Percentiles rank a stretch among this genome's conserved stretches.
Evolutionary conservation across 2,329 filamentous ascomycete genomes (phyloP).

Genomic region (Botryotinia convoluta): DNA sequence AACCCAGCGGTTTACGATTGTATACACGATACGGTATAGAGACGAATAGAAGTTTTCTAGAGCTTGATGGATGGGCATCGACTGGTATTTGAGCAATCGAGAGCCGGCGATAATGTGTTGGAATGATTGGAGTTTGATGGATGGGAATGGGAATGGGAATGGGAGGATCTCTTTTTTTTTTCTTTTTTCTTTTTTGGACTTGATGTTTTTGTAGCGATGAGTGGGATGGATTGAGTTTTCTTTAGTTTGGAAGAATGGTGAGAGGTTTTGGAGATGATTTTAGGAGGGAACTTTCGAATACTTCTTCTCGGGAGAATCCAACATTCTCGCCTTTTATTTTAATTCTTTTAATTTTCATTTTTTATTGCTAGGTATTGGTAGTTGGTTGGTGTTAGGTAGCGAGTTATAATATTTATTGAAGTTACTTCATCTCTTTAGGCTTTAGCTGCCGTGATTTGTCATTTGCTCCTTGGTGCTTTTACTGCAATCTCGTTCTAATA

Average conservation of each 20-base stretch:
- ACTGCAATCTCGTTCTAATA: neutral
- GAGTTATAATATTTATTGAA: neutral
- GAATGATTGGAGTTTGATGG: neutral
- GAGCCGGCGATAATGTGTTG: neutral
- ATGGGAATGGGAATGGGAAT: neutral
- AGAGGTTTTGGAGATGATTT: neutral
- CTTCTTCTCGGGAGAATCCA: constrained; percentile 8
- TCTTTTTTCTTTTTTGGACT: neutral
- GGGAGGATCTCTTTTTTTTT: neutral
- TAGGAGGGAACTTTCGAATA: neutral
- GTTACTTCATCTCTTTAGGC: neutral
- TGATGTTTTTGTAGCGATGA: neutral
- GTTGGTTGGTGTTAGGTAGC: neutral
- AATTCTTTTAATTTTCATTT: neutral
- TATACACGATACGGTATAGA: neutral
- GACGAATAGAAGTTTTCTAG: neutral
- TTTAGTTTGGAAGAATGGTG: no score
- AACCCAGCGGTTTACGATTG: neutral
- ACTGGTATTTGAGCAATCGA: constrained; percentile 3
- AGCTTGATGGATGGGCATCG: neutral
- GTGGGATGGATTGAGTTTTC: neutral
- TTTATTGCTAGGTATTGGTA: neutral
- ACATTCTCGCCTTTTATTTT: constrained; percentile 11
- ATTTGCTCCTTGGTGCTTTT: neutral
- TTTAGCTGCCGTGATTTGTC: neutral